Percentiles rank a stretch among this genome's conserved stretches.
Conservation (phyloP, 2,329 filamentous ascomycete species). For the Hypoxylon sp. region DNA sequence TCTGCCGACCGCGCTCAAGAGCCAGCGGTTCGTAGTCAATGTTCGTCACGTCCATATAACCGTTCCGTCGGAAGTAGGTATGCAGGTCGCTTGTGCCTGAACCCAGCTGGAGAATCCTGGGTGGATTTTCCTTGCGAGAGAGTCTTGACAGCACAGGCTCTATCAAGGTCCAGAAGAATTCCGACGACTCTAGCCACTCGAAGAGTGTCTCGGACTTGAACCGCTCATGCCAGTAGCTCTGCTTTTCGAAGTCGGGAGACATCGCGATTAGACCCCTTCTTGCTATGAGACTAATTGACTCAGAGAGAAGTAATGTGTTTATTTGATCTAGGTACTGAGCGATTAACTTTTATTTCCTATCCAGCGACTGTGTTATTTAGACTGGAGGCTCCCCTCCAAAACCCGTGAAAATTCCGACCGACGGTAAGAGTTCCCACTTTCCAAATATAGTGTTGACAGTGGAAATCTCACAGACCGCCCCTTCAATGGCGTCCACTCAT, state of each 20-base stretch:
- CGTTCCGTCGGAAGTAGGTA: constrained; percentile 60
- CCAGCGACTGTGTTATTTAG: neutral
- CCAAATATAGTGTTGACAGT: constrained; percentile 15
- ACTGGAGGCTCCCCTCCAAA: neutral
- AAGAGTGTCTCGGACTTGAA: constrained; percentile 63
- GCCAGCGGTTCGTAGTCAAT: constrained; percentile 67
- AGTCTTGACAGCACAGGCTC: constrained; percentile 57
- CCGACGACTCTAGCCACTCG: constrained; percentile 64
- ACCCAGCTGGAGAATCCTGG: constrained; percentile 62
- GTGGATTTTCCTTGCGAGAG: constrained; percentile 47
- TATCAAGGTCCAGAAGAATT: constrained; percentile 59
- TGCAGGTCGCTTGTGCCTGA: constrained; percentile 67
- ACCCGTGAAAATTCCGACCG: constrained; percentile 15
- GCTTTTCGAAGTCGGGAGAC: constrained; percentile 62
- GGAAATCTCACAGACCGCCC: constrained; percentile 19
- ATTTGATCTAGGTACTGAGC: neutral
- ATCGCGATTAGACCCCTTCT: constrained; percentile 26
- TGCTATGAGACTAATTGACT: neutral
- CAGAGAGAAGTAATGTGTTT: neutral
- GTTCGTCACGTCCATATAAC: constrained; percentile 63
- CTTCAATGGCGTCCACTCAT: constrained; percentile 3
- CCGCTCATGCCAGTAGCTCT: constrained; percentile 65
- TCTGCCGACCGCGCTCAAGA: constrained; percentile 58
- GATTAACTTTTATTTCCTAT: neutral
- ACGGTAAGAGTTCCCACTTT: constrained; percentile 28